Conservation (phyloP, 208 protist species). For the Hexamita inflata region DNA sequence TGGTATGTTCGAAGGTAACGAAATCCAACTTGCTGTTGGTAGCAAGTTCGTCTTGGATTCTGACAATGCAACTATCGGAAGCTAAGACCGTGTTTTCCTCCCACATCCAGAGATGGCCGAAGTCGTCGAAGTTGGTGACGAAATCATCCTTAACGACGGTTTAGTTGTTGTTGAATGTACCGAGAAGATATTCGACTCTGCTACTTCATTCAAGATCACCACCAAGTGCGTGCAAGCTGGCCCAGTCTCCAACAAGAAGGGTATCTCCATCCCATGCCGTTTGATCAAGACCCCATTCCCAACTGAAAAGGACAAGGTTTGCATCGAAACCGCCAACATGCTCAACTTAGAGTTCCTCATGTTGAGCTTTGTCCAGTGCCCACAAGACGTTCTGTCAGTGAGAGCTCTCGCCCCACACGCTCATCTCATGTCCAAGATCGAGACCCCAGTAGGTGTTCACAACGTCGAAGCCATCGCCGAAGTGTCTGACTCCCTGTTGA, state of each 20-base stretch:
- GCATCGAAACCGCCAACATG: conserved; percentile 23
- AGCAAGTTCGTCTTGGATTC: conserved; percentile 14
- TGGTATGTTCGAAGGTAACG: conserved; percentile 17
- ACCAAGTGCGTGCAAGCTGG: neutral
- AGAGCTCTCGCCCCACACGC: neutral
- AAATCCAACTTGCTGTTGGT: conserved; percentile 15
- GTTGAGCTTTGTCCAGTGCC: conserved; percentile 1
- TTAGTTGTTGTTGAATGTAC: conserved; percentile 28
- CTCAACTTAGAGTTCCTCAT: neutral
- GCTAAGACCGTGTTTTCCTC: conserved; percentile 31
- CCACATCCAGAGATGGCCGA: conserved; percentile 36
- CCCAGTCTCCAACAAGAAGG: neutral
- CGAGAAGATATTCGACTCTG: too few species aligned
- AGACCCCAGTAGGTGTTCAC: conserved; percentile 45
- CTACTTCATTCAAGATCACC: neutral
- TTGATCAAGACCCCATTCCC: neutral
- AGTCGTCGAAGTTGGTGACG: conserved; percentile 32
- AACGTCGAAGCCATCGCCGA: conserved; percentile 40
- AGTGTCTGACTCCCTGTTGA: conserved; percentile 41
- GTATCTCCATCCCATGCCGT: conserved; percentile 18
- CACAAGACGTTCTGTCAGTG: neutral
- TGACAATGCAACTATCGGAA: neutral
- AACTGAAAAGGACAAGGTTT: neutral
- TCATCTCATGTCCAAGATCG: conserved; percentile 50
- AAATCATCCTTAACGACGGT: conserved; percentile 44